Evolutionary conservation across 2,329 filamentous ascomycete species (phyloP).

Genomic region (Cryphonectria naterciae): DNA sequence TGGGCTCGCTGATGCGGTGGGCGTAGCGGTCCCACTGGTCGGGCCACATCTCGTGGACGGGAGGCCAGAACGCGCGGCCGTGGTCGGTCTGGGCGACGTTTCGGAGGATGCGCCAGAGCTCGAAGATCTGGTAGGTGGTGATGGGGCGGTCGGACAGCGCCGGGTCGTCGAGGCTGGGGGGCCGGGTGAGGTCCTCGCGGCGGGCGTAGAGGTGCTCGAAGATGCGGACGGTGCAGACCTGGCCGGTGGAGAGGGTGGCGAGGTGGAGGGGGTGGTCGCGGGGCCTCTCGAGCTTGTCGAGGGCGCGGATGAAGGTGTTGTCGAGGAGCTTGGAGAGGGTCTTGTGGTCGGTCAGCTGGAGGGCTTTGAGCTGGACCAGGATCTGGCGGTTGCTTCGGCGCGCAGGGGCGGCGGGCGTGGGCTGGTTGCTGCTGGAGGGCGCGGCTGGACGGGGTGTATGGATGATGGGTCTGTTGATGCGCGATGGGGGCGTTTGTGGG

Average conservation of each 20-base stretch:
- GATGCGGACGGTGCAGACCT: slow-evolving; percentile 5
- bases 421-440: not conserved
- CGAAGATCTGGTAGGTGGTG: slow-evolving; percentile 4
- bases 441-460: not conserved
- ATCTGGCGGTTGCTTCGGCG: not conserved
- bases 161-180: slow-evolving; percentile 1
- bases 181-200: slow-evolving; percentile 1
- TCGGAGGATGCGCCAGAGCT: not conserved
- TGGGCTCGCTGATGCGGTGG: not conserved
- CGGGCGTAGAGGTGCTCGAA: slow-evolving; percentile 9
- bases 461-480: not conserved
- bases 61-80: not conserved
- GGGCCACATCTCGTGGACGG: not conserved
- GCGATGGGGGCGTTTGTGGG: not conserved
- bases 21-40: not conserved
- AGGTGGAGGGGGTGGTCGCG: slow-evolving; percentile 2
- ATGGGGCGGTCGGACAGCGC: not conserved
- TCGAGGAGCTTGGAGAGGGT: slow-evolving; percentile 1
- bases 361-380: slow-evolving; percentile 9
- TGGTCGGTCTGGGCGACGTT: not conserved
- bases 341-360: not conserved
- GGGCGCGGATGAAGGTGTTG: slow-evolving; percentile 1
- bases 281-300: slow-evolving; percentile 1
- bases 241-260: not conserved
- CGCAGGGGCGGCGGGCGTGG: not conserved